Percentiles rank a stretch among this genome's conserved stretches.
Conservation (phyloP, 768 basidiomycete species). For the Pisolithus albus region DNA sequence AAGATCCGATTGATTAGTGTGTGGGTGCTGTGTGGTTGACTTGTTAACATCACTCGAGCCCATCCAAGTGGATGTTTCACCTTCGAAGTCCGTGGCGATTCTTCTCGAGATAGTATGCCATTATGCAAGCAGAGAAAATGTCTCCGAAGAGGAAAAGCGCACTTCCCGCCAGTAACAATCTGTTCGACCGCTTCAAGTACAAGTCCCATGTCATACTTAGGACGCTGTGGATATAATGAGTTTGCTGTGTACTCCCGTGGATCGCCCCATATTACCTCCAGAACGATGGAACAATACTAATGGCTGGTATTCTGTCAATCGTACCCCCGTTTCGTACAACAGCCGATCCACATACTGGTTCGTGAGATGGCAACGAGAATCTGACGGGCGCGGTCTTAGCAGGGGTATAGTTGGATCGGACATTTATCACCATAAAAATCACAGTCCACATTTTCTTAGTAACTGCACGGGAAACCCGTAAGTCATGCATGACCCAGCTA, state of each 20-base stretch:
- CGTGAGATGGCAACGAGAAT: neutral
- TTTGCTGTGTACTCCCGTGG: no score
- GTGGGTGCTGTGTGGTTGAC: slow-evolving; percentile 11
- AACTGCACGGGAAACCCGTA: neutral
- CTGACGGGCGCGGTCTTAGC: neutral
- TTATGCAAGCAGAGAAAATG: neutral
- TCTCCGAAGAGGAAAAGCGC: slow-evolving; percentile 7
- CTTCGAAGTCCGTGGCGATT: neutral
- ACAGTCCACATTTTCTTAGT: neutral
- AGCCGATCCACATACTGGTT: neutral
- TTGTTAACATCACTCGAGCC: neutral
- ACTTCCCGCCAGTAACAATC: neutral
- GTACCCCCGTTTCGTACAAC: neutral
- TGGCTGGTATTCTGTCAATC: neutral
- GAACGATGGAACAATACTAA: neutral
- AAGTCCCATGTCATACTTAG: neutral
- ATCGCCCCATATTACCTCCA: neutral
- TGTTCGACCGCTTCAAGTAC: neutral
- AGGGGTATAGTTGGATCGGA: neutral
- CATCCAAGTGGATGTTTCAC: neutral
- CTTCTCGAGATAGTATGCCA: slow-evolving; percentile 3
- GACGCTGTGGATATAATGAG: neutral
- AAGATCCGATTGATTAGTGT: slow-evolving; percentile 11
- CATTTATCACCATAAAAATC: slow-evolving; percentile 2
- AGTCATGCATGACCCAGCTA: neutral